Base-by-base conservation (phyloP, 179 eudicot genomes). In the Heliamphora ciliata region DNA sequence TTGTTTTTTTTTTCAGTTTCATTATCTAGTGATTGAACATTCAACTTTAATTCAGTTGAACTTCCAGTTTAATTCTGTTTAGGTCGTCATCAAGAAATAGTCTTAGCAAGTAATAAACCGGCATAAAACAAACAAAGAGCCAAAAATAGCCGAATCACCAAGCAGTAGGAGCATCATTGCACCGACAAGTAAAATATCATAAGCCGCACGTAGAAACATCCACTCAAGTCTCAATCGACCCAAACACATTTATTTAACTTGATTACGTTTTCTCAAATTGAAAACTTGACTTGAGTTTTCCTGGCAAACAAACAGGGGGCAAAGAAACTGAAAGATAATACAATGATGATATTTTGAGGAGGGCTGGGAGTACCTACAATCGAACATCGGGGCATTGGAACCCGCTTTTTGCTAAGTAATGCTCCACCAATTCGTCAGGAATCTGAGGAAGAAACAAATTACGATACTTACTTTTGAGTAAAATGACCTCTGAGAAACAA, bases 401-500 rank as follows among this genome's bases (percentile, higher is more conserved):
- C 51, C 98, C 98, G 75, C 93, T 89, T 80, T 94, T 95, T 4
- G 88, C 97, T 77, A 95, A 88, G 88, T 94, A 95, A 88, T 95
- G 98, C 83, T 95, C 97, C 60, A 92, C 98, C 87, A 95, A 85
- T 86, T 95, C 98, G 76, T 95, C 98, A 48, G 98, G 98, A 87
- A 95, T 91, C 95, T 92, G 86, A 31, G 46, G n/a, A 48, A 79
- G 4, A 52, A 51, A 8, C 61, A 67, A 52, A 76, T 31, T 13
- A 5, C 8, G 6, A 10, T 4, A 7, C 5, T 18, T 21, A 61
- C 51, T 52, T 74, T 6, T 21, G 3, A 50, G 24, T 46, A 44
- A 40, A 67, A 21, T 52, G 55, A 55, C 50, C 64, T 44, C 40
- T 40, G 10, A 79, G 63, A 4, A 75, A 50, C 11, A 17, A 55